Base-by-base conservation (phyloP, 306 rosid species). In the Dicorynia guianensis region DNA sequence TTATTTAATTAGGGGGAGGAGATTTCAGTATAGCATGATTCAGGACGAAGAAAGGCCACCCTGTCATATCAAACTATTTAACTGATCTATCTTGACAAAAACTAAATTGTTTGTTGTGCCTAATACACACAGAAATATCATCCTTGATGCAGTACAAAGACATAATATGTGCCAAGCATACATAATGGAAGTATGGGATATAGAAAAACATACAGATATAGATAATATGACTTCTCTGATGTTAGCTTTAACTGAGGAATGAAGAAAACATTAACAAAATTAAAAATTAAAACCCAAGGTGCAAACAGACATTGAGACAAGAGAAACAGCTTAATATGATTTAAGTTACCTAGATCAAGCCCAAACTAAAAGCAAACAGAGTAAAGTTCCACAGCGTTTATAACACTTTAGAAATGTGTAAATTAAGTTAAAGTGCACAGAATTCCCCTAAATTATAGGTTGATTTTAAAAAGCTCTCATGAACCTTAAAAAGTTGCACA, bases 201-300 rank as follows among this genome's bases (percentile, higher is more conserved):
- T 10, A 11, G 15, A 42, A 42, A 39, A 63, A 63, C 8, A 4
- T 19, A 15, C 39, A 64, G 7, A 9, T n/a, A 15, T 12, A 3
- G 19, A 42, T 2, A 5, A n/a, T 40, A 5, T 63, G 5, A 11
- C 52, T 5, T 40, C 50, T 47, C 11, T 43, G 48, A 40, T 42
- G 19, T 63, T 40, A 42, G 52, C 69, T 63, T 63, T 36, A 63
- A 42, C 5, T 19, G 52, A 63, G 50, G 42, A 43, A 12, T 43
- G 53, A 5, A 7, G 11, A 64, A 38, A 64, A 64, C 69, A 64
- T 64, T 11, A n/a, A n/a, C n/a, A n/a, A n/a, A n/a, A n/a, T n/a
- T 19, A 47, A 64, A 25, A 25, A 43, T 17, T 64, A 48, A 20
- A 64, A 25, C 30, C 30, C 62, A 20, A 56, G 62, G 15, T 25